These are phyloP conservation scores for Phlebopus sp. DNA, from an alignment of 1,284 basidiomycete species.

Conservation along the genomic window DNA sequence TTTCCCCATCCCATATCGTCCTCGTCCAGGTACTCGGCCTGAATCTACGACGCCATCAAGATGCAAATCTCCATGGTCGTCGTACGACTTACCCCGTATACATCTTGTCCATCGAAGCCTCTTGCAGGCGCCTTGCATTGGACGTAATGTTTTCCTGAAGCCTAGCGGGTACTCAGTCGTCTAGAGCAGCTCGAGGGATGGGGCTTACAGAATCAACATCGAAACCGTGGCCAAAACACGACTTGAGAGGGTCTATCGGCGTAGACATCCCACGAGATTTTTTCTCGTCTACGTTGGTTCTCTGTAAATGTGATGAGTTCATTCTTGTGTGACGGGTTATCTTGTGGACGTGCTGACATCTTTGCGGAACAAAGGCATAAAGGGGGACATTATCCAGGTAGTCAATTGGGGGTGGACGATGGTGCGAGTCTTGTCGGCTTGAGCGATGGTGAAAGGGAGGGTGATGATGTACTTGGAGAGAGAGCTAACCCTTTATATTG, in stretches of 20 bases:
- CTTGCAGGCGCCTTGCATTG: slow-evolving; percentile 10
- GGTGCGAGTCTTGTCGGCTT: no score
- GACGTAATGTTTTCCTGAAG: slow-evolving; percentile 16
- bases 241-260: slow-evolving; percentile 17
- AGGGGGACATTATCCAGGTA: slow-evolving; percentile 11
- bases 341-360: slow-evolving; percentile 7
- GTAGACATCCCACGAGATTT: slow-evolving; percentile 6
- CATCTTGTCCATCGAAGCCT: slow-evolving; percentile 16
- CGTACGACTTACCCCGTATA: slow-evolving; percentile 19
- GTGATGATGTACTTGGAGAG: no score
- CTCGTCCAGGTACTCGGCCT: slow-evolving; percentile 28
- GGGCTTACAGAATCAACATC: slow-evolving; percentile 16
- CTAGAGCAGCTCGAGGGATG: neutral
- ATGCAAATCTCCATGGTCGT: neutral
- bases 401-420: no score
- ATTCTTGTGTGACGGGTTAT: neutral
- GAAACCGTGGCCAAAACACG: slow-evolving; percentile 21
- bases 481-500: no score
- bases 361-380: neutral
- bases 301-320: slow-evolving; percentile 8
- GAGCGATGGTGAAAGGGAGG: no score
- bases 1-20: slow-evolving; percentile 28
- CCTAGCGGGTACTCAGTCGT: slow-evolving; percentile 8
- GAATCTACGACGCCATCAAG: slow-evolving; percentile 10
- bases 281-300: slow-evolving; percentile 2